Percentiles rank a stretch among this genome's conserved stretches.
phyloP scores from a whole-genome alignment of 2,329 filamentous ascomycete genomes.

The Diplodia seriata region DNA sequence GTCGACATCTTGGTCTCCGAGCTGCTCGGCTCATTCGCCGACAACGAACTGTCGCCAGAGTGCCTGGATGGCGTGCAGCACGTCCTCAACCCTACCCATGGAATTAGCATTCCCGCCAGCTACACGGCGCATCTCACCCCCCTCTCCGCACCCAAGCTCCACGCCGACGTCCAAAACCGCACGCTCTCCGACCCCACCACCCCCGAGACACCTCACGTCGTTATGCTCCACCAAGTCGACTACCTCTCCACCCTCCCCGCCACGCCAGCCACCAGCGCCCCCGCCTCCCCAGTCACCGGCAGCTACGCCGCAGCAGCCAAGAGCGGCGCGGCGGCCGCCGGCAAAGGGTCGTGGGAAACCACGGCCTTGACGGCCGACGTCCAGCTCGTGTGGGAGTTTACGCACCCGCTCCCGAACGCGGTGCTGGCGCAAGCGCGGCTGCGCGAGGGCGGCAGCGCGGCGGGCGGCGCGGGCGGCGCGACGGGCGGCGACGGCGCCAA shows the following conservation, averaged over 20 bases:
- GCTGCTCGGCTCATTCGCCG: slow-evolving; percentile 90
- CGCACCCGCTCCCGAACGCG: slow-evolving; percentile 71
- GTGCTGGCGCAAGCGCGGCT: slow-evolving; percentile 64
- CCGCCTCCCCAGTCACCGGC: background rate
- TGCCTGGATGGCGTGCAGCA: slow-evolving; percentile 95
- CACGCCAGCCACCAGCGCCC: background rate
- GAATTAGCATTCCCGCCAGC: slow-evolving; percentile 90
- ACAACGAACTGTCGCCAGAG: slow-evolving; percentile 96
- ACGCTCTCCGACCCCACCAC: slow-evolving; percentile 68
- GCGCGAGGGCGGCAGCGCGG: slow-evolving; percentile 68
- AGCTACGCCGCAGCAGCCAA: slow-evolving; percentile 17
- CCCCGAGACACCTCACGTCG: slow-evolving; percentile 92
- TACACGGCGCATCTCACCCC: slow-evolving; percentile 96
- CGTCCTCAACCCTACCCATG: slow-evolving; percentile 78
- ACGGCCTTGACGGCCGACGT: slow-evolving; percentile 57
- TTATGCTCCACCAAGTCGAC: slow-evolving; percentile 88
- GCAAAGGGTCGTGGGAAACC: slow-evolving; percentile 1
- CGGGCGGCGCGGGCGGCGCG: slow-evolving; percentile 75
- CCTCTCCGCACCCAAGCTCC: slow-evolving; percentile 83
- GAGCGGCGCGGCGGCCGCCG: background rate
- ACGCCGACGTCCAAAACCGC: slow-evolving; percentile 77
- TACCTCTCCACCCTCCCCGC: slow-evolving; percentile 68
- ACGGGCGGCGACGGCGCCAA: slow-evolving; percentile 80
- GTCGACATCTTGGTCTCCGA: slow-evolving; percentile 96
- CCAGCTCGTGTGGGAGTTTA: slow-evolving; percentile 80